These are phyloP conservation scores for Trichosporon sp. DNA, from an alignment of 1,284 basidiomycete species.

Conservation along the genomic window DNA sequence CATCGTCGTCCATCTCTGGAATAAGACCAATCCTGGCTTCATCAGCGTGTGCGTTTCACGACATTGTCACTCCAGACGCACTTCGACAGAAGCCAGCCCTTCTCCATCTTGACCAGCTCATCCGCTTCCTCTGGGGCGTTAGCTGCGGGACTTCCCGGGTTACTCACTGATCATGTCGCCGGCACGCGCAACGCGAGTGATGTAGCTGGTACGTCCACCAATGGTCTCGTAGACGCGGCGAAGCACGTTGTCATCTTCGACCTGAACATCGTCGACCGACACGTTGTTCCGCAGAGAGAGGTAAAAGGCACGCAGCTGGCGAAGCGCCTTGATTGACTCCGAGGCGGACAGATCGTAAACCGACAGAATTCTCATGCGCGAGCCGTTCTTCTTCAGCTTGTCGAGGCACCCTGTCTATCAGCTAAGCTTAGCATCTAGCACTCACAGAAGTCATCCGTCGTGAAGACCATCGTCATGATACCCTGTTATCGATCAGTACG, in stretches of 20 bases:
- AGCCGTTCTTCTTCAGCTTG: slow-evolving; percentile 64
- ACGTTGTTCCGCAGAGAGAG: slow-evolving; percentile 27
- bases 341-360: slow-evolving; percentile 68
- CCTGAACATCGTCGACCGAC: slow-evolving; percentile 34
- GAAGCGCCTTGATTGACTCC: slow-evolving; percentile 68
- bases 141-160: background rate
- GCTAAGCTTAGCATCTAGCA: background rate
- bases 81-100: slow-evolving; percentile 71
- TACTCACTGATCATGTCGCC: slow-evolving; percentile 62
- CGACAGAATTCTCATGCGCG: slow-evolving; percentile 73
- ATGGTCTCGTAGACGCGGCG: slow-evolving; percentile 65
- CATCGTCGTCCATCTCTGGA: slow-evolving; percentile 79
- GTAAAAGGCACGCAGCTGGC: slow-evolving; percentile 60
- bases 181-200: slow-evolving; percentile 67
- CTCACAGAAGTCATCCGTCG: slow-evolving; percentile 74
- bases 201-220: slow-evolving; percentile 75
- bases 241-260: slow-evolving; percentile 57
- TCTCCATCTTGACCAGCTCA: slow-evolving; percentile 69
- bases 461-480: slow-evolving; percentile 76
- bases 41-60: background rate
- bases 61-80: slow-evolving; percentile 29
- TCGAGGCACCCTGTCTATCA: slow-evolving; percentile 59
- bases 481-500: slow-evolving; percentile 57
- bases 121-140: slow-evolving; percentile 61
- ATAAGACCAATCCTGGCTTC: slow-evolving; percentile 62